Evolutionary conservation across 371 early-diverging fungal species (phyloP), one percentile per base, ranked within the genome.

Genomic region (Mortierella sp.): DNA sequence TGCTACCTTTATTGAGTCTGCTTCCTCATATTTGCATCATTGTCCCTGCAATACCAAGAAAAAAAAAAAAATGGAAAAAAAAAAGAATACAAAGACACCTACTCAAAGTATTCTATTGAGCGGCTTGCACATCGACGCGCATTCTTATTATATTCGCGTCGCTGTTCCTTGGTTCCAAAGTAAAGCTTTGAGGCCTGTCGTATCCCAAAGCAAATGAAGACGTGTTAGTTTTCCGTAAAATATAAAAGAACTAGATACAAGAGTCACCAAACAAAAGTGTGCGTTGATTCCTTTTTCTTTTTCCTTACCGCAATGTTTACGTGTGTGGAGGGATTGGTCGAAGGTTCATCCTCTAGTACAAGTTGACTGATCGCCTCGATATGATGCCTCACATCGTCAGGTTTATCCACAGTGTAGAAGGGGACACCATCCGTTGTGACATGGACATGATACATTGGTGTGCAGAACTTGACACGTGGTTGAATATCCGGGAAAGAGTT

Each of bases 401-500:
- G 58, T 21, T 83, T 82, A 51, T 81, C 71, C 14, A 80, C 84
- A 15, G 82, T 80, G 57, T 84, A 84, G 68, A 84, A 86, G 3
- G 87, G 87, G 18, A 86, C 62, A n/a, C 90, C 90, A 57, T 85
- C 86, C 37, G 57, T 47, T 4, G 85, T 86, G 25, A 89, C 80
- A 64, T 86, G 82, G 45, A 86, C 83, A 64, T 89, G 90, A 58
- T 85, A 88, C 64, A 89, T 77, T 25, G 86, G 85, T 3, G 84
- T 84, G 21, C 58, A 2, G 71, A 89, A 89, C 50, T 83, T 80
- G 60, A 84, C 81, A 11, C 88, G 62, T 0, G 90, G 88, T 51
- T 70, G 69, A 25, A 85, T 79, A 1, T 82, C 85, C 2, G 90
- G 88, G 66, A 87, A 89, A 1, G 63, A 52, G 51, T 85, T 71